Evolutionary conservation across 495 filamentous ascomycete genomes (phyloP).

Genomic region (Hypoxylon trugodes): DNA sequence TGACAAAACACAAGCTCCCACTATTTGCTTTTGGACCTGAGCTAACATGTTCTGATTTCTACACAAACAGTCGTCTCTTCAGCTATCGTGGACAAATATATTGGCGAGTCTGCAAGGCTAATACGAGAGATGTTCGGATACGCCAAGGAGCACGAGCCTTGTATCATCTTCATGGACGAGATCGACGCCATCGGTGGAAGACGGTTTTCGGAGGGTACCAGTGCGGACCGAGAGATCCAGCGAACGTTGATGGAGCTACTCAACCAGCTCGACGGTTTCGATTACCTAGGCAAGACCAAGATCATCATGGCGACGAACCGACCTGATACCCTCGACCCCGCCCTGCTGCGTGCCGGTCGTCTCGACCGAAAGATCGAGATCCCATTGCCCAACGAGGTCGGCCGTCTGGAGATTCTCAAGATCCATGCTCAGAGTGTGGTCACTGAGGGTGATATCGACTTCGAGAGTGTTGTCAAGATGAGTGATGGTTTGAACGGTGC

Average conservation of each 20-base stretch:
- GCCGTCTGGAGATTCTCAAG: conserved; percentile 97
- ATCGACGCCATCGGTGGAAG: conserved; percentile 99
- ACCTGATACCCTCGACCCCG: conserved; percentile 96
- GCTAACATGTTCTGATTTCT: conserved; percentile 15
- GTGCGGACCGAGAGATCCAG: conserved; percentile 98
- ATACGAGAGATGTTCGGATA: conserved; percentile 99
- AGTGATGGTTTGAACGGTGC: conserved; percentile 97
- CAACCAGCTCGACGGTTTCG: conserved; percentile 98
- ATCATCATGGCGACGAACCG: conserved; percentile 99
- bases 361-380: conserved; percentile 99
- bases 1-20: background rate
- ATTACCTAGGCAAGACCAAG: conserved; percentile 99
- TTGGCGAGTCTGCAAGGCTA: conserved; percentile 95
- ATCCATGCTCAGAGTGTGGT: conserved; percentile 90
- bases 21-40: background rate
- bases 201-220: conserved; percentile 97
- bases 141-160: conserved; percentile 98
- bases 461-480: conserved; percentile 99
- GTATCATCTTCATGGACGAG: conserved; percentile 99
- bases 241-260: conserved; percentile 98
- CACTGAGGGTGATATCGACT: conserved; percentile 95
- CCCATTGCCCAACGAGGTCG: conserved; percentile 98
- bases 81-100: conserved; percentile 99
- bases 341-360: conserved; percentile 90
- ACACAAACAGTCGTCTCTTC: conserved; percentile 85